Percentiles rank a stretch among this genome's conserved stretches.
These are phyloP conservation scores for Starmera caribaea DNA, from an alignment of 805 yeast genomes.

Conservation along the genomic window DNA sequence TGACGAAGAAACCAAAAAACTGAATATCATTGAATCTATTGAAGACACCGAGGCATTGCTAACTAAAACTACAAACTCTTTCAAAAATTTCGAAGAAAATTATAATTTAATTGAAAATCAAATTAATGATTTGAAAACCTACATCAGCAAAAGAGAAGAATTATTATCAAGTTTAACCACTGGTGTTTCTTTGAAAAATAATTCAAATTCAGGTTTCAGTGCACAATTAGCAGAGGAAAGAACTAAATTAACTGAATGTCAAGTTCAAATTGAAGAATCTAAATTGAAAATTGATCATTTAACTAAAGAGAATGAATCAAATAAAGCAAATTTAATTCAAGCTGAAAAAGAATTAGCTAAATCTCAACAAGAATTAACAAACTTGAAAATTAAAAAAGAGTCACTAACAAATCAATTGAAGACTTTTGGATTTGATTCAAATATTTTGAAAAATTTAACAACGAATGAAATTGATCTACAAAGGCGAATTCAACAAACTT, in stretches of 20 bases:
- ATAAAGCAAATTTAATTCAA: constrained; percentile 36
- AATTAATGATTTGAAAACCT: constrained; percentile 36
- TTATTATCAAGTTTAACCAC: constrained; percentile 73
- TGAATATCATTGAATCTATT: constrained; percentile 24
- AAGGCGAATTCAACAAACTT: constrained; percentile 33
- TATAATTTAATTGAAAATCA: constrained; percentile 33
- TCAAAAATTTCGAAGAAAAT: constrained; percentile 32
- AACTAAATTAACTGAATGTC: constrained; percentile 40
- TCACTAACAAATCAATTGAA: constrained; percentile 33
- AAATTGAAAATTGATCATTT: constrained; percentile 51
- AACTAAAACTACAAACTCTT: constrained; percentile 26
- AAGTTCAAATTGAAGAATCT: constrained; percentile 48
- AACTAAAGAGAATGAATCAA: constrained; percentile 35
- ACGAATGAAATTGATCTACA: constrained; percentile 33
- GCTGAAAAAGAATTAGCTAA: constrained; percentile 42
- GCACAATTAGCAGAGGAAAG: constrained; percentile 62
- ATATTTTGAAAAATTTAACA: constrained; percentile 33
- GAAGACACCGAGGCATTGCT: constrained; percentile 24
- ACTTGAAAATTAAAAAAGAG: constrained; percentile 28
- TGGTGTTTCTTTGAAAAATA: constrained; percentile 81
- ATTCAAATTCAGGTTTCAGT: constrained; percentile 64
- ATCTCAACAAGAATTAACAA: constrained; percentile 33
- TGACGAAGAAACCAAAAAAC: constrained; percentile 38
- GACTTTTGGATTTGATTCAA: constrained; percentile 49
- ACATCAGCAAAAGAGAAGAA: constrained; percentile 58